phyloP scores from a whole-genome alignment of 768 basidiomycete species.

The Strobilomyces confusus region DNA sequence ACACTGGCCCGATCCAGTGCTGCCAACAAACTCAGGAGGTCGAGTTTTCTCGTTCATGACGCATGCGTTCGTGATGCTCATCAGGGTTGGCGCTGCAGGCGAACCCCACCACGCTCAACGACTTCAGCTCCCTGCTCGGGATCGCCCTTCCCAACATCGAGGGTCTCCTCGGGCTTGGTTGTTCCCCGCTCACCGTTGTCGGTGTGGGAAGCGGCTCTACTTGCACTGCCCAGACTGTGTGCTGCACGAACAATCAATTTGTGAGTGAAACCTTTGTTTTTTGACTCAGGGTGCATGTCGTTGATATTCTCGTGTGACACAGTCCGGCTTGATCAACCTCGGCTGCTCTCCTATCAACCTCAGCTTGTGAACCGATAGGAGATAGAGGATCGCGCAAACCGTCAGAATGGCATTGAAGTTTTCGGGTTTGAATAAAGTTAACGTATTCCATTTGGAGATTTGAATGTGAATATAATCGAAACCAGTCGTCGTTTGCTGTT shows the following conservation, averaged over 20 bases:
- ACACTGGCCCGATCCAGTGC: conserved; percentile 12
- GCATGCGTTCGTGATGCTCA: neutral
- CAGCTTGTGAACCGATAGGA: too few species aligned
- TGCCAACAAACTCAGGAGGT: conserved; percentile 3
- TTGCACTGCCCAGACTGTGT: too few species aligned
- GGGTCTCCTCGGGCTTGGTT: conserved; percentile 1
- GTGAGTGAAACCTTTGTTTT: neutral
- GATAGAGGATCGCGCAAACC: too few species aligned
- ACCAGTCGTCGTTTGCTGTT: too few species aligned
- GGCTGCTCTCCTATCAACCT: too few species aligned
- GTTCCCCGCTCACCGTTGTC: neutral
- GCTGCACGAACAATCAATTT: too few species aligned
- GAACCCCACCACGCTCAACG: neutral
- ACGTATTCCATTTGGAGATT: too few species aligned
- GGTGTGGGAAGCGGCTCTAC: too few species aligned
- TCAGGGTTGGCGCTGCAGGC: neutral
- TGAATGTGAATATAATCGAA: too few species aligned
- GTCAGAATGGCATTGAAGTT: too few species aligned
- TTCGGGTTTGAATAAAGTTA: too few species aligned
- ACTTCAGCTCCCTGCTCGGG: neutral
- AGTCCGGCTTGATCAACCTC: conserved; percentile 12
- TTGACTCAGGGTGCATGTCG: too few species aligned
- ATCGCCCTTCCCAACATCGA: neutral
- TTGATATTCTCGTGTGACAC: neutral
- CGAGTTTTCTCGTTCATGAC: neutral